phyloP scores from a whole-genome alignment of 768 basidiomycete genomes.

The Mycena alexandri region DNA sequence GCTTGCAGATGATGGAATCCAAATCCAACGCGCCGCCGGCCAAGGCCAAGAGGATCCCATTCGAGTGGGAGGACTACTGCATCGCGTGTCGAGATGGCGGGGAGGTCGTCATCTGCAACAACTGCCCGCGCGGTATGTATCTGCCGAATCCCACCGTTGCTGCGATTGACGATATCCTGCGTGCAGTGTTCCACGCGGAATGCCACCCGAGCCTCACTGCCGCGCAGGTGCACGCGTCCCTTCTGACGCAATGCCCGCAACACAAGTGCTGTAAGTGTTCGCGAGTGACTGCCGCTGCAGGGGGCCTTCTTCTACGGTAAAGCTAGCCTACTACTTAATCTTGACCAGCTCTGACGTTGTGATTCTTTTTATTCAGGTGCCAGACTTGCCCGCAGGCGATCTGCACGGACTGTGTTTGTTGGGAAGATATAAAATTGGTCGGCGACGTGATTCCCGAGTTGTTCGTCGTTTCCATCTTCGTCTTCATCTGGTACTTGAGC shows the following conservation, averaged over 20 bases:
- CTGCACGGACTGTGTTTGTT: constrained; percentile 72
- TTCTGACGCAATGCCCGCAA: constrained; percentile 56
- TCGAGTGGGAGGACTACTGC: constrained; percentile 71
- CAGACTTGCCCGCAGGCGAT: constrained; percentile 70
- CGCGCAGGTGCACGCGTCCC: constrained; percentile 37
- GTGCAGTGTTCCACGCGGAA: constrained; percentile 64
- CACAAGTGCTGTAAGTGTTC: constrained; percentile 62
- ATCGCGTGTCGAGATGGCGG: constrained; percentile 72
- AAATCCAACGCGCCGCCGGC: constrained; percentile 9
- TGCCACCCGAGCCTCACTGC: constrained; percentile 55
- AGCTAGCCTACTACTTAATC: neutral
- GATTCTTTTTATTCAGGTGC: constrained; percentile 52
- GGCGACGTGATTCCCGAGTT: constrained; percentile 72
- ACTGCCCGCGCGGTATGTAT: constrained; percentile 66
- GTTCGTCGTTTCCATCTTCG: constrained; percentile 48
- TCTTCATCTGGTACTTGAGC: constrained; percentile 7
- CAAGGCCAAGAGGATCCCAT: constrained; percentile 52
- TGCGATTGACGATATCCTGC: neutral
- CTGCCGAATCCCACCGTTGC: neutral
- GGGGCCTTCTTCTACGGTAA: constrained; percentile 72
- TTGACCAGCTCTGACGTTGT: neutral
- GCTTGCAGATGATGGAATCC: constrained; percentile 24
- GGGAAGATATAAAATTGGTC: constrained; percentile 62
- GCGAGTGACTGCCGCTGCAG: constrained; percentile 59
- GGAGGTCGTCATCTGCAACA: constrained; percentile 58